Percentiles rank a stretch among this genome's conserved stretches.
These are phyloP conservation scores for Suillus clintonianus DNA, from an alignment of 768 basidiomycete genomes.

Conservation along the genomic window DNA sequence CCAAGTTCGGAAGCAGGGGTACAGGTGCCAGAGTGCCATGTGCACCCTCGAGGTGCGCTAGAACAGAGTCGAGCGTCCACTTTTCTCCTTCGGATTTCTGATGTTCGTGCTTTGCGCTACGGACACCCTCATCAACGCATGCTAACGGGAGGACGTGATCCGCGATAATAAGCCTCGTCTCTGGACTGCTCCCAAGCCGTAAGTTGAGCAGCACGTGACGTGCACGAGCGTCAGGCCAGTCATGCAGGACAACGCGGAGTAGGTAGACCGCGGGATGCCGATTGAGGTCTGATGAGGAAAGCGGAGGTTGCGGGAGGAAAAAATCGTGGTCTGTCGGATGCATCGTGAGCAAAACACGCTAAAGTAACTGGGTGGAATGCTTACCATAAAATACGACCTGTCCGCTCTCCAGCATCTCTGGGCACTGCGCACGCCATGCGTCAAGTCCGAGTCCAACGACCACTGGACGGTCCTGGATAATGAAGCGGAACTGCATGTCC, in stretches of 20 bases:
- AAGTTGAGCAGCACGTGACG: slow-evolving; percentile 46
- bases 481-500: slow-evolving; percentile 40
- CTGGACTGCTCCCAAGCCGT: slow-evolving; percentile 34
- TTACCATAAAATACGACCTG: slow-evolving; percentile 56
- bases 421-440: slow-evolving; percentile 63
- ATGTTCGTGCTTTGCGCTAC: slow-evolving; percentile 12
- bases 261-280: slow-evolving; percentile 63
- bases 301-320: slow-evolving; percentile 58
- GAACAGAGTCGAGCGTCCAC: slow-evolving; percentile 29
- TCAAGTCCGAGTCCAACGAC: slow-evolving; percentile 54
- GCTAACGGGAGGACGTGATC: slow-evolving; percentile 74
- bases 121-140: slow-evolving; percentile 51
- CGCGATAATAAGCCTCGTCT: slow-evolving; percentile 66
- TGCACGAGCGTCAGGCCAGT: slow-evolving; percentile 71
- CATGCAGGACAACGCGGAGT: slow-evolving; percentile 71
- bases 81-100: slow-evolving; percentile 12
- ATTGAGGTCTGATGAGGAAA: slow-evolving; percentile 30
- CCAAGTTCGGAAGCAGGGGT: slow-evolving; percentile 72
- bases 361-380: not conserved
- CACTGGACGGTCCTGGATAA: slow-evolving; percentile 63
- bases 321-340: slow-evolving; percentile 64
- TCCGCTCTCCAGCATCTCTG: slow-evolving; percentile 56
- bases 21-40: slow-evolving; percentile 54
- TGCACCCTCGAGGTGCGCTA: slow-evolving; percentile 51
- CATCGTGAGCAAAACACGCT: not conserved